phyloP scores from a whole-genome alignment of 768 basidiomycete genomes.

The Hypholoma sublateritium region DNA sequence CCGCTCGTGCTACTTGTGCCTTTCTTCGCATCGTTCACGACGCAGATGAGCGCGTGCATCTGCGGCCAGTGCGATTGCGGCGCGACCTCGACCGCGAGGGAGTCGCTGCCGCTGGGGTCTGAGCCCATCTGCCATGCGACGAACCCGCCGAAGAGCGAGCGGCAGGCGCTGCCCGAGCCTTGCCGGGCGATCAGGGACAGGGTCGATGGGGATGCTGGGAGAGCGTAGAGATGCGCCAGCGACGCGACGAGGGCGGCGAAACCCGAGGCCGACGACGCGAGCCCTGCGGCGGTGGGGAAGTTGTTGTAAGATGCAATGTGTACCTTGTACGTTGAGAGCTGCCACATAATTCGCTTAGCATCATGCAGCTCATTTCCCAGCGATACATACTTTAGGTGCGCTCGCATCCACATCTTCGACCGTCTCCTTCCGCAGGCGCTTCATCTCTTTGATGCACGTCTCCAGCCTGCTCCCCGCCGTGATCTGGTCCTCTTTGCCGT shows the following conservation, averaged over 20 bases:
- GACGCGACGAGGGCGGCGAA: constrained; percentile 94
- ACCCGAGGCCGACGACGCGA: constrained; percentile 96
- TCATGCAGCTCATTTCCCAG: background rate
- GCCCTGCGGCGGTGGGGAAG: constrained; percentile 97
- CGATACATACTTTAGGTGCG: constrained; percentile 59
- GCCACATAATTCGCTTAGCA: background rate
- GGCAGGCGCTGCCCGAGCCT: constrained; percentile 96
- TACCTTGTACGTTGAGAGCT: constrained; percentile 73
- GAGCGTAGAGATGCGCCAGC: constrained; percentile 80
- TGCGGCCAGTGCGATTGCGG: constrained; percentile 89
- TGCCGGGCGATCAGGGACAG: constrained; percentile 96
- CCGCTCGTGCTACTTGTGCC: constrained; percentile 92
- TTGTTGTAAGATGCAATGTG: constrained; percentile 97
- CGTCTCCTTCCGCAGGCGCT: constrained; percentile 62
- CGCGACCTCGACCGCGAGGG: constrained; percentile 85
- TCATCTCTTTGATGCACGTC: constrained; percentile 89
- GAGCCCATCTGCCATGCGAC: constrained; percentile 91
- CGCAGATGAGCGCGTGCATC: constrained; percentile 95
- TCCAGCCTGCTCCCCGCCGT: constrained; percentile 74
- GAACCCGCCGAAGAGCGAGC: constrained; percentile 95
- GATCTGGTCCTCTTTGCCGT: constrained; percentile 90
- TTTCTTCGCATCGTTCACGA: constrained; percentile 95
- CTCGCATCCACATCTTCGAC: constrained; percentile 71
- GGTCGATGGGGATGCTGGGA: constrained; percentile 73
- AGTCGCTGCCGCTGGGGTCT: constrained; percentile 73